Base-by-base conservation (phyloP, 768 basidiomycete species). In the Naganishia antarctica region DNA sequence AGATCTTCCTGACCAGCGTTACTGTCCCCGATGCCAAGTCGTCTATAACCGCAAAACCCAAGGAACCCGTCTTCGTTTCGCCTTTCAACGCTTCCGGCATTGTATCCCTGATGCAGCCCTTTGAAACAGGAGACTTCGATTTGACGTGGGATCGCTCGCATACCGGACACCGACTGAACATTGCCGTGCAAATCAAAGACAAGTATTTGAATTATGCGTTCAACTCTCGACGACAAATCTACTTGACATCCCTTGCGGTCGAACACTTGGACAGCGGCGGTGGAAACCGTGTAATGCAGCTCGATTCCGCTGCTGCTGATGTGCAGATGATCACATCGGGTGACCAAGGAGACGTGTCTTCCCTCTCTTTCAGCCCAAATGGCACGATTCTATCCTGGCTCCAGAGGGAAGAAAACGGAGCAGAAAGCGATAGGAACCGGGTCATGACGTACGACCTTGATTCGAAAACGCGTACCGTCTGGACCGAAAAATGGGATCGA, bases 211-310 rank as follows among this genome's bases (percentile, higher is more conserved):
- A 85, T 13, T 81, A 83, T 45, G 88, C 92, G 0, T 85, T 82
- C 82, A 92, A 97, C 77, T 97, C 94, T 1, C 90, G 89, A 70
- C 88, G 91, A 73, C 86, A 93, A 70, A 87, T 93, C 44, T 74
- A 73, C 61, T 48, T 76, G 21, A 43, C 77, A 3, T 66, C 69
- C 0, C 32, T 74, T 28, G 16, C 40, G 40, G 26, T 49, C 4
- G 46, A 61, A 1, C 28, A 18, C 15, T 43, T 21, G 6, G 40
- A 45, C 21, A n/a, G 25, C 9, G 29, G 44, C 9, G 29, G 44
- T 15, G 18, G 34, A 21, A 26, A 16, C 37, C 4, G 28, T 29
- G 8, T n/a, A 61, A 4, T 47, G 21, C 41, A 5, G 21, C 47
- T 28, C 31, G 37, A 50, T 61, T 25, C 34, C 37, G n/a, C 11